phyloP scores from a whole-genome alignment of 331 rosid species.

The Saraca asoca region DNA sequence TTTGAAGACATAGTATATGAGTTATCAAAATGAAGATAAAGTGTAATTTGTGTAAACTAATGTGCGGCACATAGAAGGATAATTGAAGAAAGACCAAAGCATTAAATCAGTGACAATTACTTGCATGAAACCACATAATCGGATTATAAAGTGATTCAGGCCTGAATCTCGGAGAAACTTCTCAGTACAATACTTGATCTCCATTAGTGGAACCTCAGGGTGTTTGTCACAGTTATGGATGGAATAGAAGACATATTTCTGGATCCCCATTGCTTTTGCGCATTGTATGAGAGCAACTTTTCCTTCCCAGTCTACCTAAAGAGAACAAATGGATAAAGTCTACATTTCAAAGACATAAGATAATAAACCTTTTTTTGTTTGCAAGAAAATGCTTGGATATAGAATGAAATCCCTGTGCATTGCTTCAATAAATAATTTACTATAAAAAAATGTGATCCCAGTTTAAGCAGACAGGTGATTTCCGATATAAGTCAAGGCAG shows the following conservation, averaged over 20 bases:
- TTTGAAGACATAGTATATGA: background rate
- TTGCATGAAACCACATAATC: conserved; percentile 97
- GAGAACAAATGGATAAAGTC: conserved; percentile 40
- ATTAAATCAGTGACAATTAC: conserved; percentile 40
- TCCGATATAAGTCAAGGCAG: background rate
- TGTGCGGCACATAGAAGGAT: background rate
- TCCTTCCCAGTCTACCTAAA: conserved; percentile 98
- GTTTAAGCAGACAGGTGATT: background rate
- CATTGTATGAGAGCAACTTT: conserved; percentile 94
- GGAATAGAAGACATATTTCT: conserved; percentile 87
- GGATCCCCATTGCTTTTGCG: conserved; percentile 97
- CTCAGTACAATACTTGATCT: conserved; percentile 93
- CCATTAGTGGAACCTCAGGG: conserved; percentile 97
- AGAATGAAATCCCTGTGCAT: background rate
- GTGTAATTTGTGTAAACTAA: background rate
- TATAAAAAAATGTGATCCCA: background rate
- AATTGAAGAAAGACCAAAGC: background rate
- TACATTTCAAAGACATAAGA: conserved; percentile 3
- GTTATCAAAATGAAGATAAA: background rate
- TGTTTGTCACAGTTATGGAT: conserved; percentile 95
- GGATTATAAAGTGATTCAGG: conserved; percentile 67
- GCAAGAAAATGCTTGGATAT: background rate
- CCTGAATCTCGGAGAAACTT: conserved; percentile 83
- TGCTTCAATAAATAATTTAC: background rate
- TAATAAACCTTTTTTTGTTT: background rate